These are phyloP conservation scores for Talaromyces sp. DNA, from an alignment of 2,329 filamentous ascomycete genomes.

Conservation along the genomic window DNA sequence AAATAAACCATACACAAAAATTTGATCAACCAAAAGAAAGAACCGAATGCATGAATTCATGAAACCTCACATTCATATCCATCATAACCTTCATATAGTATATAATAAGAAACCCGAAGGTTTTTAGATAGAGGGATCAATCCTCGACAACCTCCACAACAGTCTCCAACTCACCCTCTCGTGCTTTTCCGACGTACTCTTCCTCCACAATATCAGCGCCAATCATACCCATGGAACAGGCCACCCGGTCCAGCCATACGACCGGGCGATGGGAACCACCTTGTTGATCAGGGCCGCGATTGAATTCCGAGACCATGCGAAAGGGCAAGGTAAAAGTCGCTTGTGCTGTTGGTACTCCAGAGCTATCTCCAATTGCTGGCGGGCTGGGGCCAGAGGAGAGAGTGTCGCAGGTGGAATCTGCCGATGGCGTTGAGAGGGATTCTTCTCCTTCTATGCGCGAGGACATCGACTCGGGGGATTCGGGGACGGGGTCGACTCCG, in stretches of 20 bases:
- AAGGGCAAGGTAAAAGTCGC: conserved; percentile 5
- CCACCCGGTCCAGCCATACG: conserved; percentile 11
- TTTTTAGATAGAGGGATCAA: not conserved
- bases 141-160: conserved; percentile 2
- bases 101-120: not conserved
- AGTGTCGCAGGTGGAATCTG: conserved; percentile 8
- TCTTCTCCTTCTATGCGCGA: not conserved
- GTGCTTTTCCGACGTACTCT: not conserved
- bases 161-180: not conserved
- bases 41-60: not conserved
- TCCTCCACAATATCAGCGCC: conserved; percentile 8
- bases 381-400: conserved; percentile 5
- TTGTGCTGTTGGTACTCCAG: not conserved
- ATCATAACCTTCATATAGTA: not conserved
- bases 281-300: conserved; percentile 1
- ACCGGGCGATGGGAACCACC: conserved; percentile 2
- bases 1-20: not conserved
- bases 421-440: conserved; percentile 4
- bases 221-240: conserved; percentile 11
- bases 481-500: not conserved
- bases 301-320: conserved; percentile 10
- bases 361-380: not conserved
- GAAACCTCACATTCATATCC: not conserved
- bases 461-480: not conserved
- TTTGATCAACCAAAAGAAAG: not conserved